A percentile compares a stretch with the other conserved stretches of the same genome.
phyloP scores from a whole-genome alignment of 257 asterid genomes.

The Scutellaria galericulata region DNA sequence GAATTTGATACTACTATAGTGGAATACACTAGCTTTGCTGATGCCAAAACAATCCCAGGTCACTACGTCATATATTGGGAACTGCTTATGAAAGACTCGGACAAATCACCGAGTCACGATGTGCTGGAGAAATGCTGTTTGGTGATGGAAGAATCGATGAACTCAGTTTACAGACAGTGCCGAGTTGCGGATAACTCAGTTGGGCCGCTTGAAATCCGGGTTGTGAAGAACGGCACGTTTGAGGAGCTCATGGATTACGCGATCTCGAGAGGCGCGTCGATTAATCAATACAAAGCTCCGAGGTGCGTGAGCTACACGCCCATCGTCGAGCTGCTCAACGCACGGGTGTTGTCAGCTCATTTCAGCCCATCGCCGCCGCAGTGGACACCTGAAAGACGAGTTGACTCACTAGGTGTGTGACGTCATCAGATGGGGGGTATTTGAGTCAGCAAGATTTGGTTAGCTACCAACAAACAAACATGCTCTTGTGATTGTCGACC shows the following conservation, averaged over 20 bases:
- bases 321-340: constrained; percentile 44
- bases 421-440: background rate
- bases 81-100: constrained; percentile 25
- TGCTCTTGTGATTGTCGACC: constrained; percentile 2
- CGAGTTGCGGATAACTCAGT: constrained; percentile 52
- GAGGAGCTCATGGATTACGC: constrained; percentile 59
- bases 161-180: constrained; percentile 50
- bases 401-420: constrained; percentile 18
- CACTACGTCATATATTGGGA: constrained; percentile 53
- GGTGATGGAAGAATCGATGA: constrained; percentile 47
- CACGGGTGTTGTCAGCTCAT: constrained; percentile 38
- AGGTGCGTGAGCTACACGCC: constrained; percentile 52
- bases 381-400: constrained; percentile 37
- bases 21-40: constrained; percentile 48
- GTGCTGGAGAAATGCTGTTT: constrained; percentile 45
- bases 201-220: constrained; percentile 48
- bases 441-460: background rate
- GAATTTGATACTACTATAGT: constrained; percentile 31
- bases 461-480: constrained; percentile 23
- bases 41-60: constrained; percentile 44
- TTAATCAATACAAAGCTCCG: constrained; percentile 55
- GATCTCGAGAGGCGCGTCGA: constrained; percentile 48
- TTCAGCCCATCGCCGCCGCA: constrained; percentile 44
- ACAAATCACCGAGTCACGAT: constrained; percentile 25
- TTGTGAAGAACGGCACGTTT: constrained; percentile 48